Evolutionary conservation across 192 early-diverging fungal species (phyloP).

Genomic region (Coemansia interrupta): DNA sequence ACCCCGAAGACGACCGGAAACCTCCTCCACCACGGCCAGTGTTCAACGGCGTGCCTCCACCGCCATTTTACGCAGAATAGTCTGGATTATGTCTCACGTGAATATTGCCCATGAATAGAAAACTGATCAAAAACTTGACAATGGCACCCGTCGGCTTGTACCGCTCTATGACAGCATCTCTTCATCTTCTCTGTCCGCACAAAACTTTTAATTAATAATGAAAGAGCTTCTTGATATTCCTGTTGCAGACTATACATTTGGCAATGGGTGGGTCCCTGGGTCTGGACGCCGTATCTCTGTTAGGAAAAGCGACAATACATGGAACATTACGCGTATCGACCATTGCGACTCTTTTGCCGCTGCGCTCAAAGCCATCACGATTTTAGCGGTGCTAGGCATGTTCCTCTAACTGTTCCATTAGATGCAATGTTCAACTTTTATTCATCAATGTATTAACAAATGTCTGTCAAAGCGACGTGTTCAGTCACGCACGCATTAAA

Average conservation of each 20-base stretch:
- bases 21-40: not conserved
- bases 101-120: not conserved
- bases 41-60: constrained; percentile 1
- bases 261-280: constrained; percentile 40
- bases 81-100: not conserved
- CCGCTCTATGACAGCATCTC: not conserved
- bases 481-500: no score
- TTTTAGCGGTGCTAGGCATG: constrained; percentile 31
- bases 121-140: no score
- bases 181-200: not conserved
- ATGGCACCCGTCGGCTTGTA: no score
- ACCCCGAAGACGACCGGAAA: constrained; percentile 2
- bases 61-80: not conserved
- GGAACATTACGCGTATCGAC: constrained; percentile 34
- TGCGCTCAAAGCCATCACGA: constrained; percentile 17
- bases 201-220: constrained; percentile 1
- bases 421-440: not conserved
- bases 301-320: constrained; percentile 23
- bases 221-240: constrained; percentile 7
- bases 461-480: not conserved
- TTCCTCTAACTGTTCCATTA: constrained; percentile 9
- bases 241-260: constrained; percentile 33
- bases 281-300: constrained; percentile 34
- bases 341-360: constrained; percentile 16
- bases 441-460: constrained; percentile 4